These are phyloP conservation scores for Filobasidium floriforme DNA, from an alignment of 768 basidiomycete species.

Conservation along the genomic window DNA sequence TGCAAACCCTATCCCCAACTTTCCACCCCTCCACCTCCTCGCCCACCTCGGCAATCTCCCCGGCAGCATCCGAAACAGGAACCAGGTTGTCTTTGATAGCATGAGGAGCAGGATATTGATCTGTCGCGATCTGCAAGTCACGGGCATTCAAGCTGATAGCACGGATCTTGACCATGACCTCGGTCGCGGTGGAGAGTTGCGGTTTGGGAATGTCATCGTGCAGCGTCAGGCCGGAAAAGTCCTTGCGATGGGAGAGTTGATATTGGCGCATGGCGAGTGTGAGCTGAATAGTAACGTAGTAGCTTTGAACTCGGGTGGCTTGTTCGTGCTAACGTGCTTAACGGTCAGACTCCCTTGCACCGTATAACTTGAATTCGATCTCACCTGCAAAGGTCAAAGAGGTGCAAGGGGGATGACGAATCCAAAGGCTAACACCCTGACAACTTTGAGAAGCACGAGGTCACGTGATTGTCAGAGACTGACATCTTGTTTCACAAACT, in stretches of 20 bases:
- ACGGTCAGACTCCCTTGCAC: too few relatives aligned
- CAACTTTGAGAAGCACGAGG: too few relatives aligned
- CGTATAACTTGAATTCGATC: too few relatives aligned
- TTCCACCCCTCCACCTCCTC: conserved; percentile 32
- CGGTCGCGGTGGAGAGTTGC: background rate
- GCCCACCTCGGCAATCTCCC: conserved; percentile 34
- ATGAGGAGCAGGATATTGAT: conserved; percentile 38
- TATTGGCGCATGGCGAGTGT: conserved; percentile 11
- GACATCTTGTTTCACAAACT: too few relatives aligned
- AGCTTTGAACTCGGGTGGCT: too few relatives aligned
- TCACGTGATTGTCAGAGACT: too few relatives aligned
- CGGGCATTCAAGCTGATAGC: conserved; percentile 40
- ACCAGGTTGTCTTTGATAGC: conserved; percentile 31
- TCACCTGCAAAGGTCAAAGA: too few relatives aligned
- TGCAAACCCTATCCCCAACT: conserved; percentile 34
- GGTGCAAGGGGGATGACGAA: too few relatives aligned
- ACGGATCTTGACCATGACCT: conserved; percentile 39
- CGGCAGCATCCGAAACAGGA: conserved; percentile 31
- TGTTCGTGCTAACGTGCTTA: too few relatives aligned
- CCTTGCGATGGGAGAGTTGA: conserved; percentile 13
- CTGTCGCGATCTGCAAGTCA: conserved; percentile 40
- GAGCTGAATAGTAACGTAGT: too few relatives aligned
- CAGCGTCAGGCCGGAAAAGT: conserved; percentile 18
- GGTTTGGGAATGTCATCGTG: conserved; percentile 3
- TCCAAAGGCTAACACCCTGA: too few relatives aligned